Conservation (phyloP, 2,329 filamentous ascomycete genomes). For the Fusarium sp. region DNA sequence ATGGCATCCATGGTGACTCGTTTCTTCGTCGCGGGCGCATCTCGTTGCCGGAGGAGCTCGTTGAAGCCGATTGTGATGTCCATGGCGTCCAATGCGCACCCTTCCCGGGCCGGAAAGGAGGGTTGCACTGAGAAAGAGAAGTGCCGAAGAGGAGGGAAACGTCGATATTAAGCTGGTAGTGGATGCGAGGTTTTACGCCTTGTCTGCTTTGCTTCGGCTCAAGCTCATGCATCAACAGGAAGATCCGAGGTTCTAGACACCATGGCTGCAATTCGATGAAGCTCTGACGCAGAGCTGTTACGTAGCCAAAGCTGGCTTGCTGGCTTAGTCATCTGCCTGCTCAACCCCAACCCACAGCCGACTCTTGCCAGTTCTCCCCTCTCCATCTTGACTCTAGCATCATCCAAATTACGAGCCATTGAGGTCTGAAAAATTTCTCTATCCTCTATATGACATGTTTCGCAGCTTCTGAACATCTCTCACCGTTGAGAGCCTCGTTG, state of each 20-base stretch:
- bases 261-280: constrained; percentile 38
- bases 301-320: constrained; percentile 25
- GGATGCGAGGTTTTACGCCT: constrained; percentile 8
- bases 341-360: constrained; percentile 11
- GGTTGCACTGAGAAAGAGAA: constrained; percentile 6
- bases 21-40: constrained; percentile 56
- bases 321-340: constrained; percentile 38
- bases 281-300: constrained; percentile 35
- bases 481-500: not conserved
- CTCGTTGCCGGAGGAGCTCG: constrained; percentile 67
- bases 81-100: constrained; percentile 49
- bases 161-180: not conserved
- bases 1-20: constrained; percentile 62
- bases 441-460: not conserved
- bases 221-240: constrained; percentile 21
- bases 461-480: not conserved
- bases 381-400: constrained; percentile 10
- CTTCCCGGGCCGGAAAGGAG: constrained; percentile 15
- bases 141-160: not conserved
- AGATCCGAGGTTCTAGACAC: constrained; percentile 37
- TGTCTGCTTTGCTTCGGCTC: constrained; percentile 21
- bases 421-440: not conserved
- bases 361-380: not conserved
- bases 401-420: not conserved
- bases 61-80: constrained; percentile 75